These are phyloP conservation scores for Xylariaceae sp. DNA, from an alignment of 2,329 filamentous ascomycete species.

Conservation along the genomic window DNA sequence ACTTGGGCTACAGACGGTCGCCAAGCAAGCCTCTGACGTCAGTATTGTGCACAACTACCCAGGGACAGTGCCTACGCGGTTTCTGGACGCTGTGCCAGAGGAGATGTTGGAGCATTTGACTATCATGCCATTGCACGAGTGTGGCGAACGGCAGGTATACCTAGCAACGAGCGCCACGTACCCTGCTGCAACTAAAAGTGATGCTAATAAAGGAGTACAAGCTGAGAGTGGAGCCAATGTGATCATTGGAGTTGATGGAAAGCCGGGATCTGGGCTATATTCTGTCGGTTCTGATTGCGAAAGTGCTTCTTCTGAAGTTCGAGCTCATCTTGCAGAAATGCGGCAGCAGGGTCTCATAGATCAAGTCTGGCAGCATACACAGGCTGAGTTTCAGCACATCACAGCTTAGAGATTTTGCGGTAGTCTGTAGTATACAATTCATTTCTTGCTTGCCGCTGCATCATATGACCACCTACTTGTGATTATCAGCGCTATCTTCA, in stretches of 20 bases:
- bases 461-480: too few relatives aligned
- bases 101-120: conserved; percentile 6
- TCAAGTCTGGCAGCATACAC: conserved; percentile 11
- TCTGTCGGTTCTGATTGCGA: conserved; percentile 12
- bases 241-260: conserved; percentile 10
- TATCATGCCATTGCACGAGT: conserved; percentile 9
- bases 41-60: conserved; percentile 16
- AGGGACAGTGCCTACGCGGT: conserved; percentile 13
- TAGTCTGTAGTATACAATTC: too few relatives aligned
- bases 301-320: neutral
- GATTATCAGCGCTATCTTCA: too few relatives aligned
- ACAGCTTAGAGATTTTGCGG: too few relatives aligned
- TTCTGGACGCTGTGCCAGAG: conserved; percentile 8
- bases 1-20: conserved; percentile 11
- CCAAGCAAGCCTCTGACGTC: conserved; percentile 6
- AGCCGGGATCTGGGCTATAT: conserved; percentile 9
- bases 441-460: too few relatives aligned
- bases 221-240: conserved; percentile 5
- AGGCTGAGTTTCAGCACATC: conserved; percentile 12
- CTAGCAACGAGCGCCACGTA: conserved; percentile 12
- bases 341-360: conserved; percentile 5
- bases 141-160: conserved; percentile 12
- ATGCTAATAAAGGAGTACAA: neutral
- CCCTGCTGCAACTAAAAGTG: conserved; percentile 4
- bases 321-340: conserved; percentile 1